Percentiles rank a stretch among this genome's conserved stretches.
Conservation (phyloP, 2,329 filamentous ascomycete species). For the Cyphellophora europaea region DNA sequence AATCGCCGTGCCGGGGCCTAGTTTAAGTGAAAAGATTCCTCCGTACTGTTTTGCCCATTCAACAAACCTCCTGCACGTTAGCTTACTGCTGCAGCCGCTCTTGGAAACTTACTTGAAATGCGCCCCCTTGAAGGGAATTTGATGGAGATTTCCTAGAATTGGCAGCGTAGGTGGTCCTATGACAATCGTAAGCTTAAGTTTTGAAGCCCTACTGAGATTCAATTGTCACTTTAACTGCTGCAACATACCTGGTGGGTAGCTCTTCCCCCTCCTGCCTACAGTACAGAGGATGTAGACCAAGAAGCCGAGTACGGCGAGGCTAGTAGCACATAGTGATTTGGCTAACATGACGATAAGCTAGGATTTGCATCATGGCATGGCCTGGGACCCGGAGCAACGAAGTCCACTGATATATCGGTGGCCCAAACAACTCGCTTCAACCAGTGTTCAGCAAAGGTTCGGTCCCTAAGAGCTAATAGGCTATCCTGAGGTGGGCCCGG, state of each 20-base stretch:
- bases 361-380: too few species aligned
- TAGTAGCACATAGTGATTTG: too few species aligned
- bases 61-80: constrained; percentile 26
- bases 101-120: constrained; percentile 19
- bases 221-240: background rate
- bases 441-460: too few species aligned
- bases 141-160: constrained; percentile 39
- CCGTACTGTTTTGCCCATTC: constrained; percentile 36
- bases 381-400: too few species aligned
- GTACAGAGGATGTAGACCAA: background rate
- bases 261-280: background rate
- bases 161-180: constrained; percentile 32
- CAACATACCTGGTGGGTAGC: background rate
- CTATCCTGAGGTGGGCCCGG: too few species aligned
- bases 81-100: background rate
- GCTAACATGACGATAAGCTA: too few species aligned
- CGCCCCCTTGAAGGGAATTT: constrained; percentile 25
- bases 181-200: too few species aligned
- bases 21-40: constrained; percentile 31
- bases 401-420: too few species aligned
- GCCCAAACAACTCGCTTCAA: too few species aligned
- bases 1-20: constrained; percentile 29
- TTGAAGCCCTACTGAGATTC: background rate
- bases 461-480: too few species aligned
- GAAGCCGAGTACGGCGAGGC: too few species aligned